Percentiles rank a stretch among this genome's conserved stretches.
These are phyloP conservation scores for Pseudogymnoascus sp. DNA, from an alignment of 2,329 filamentous ascomycete species.

Conservation along the genomic window DNA sequence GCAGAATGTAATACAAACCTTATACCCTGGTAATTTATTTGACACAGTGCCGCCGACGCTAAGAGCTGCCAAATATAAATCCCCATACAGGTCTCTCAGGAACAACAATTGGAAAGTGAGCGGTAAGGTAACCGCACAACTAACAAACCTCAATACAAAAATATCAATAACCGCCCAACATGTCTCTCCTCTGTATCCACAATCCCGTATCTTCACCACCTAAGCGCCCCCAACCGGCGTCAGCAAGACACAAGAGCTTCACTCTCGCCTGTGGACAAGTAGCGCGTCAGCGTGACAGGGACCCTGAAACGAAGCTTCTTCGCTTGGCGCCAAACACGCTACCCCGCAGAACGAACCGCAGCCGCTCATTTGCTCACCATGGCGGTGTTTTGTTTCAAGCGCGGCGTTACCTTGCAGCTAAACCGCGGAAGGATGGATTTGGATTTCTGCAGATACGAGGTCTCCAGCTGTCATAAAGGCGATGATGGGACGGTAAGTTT, in stretches of 20 bases:
- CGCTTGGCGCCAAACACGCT: slow-evolving; percentile 4
- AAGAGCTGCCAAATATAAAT: slow-evolving; percentile 2
- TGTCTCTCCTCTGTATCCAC: slow-evolving; percentile 1
- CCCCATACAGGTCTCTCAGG: not conserved
- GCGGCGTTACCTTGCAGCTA: slow-evolving; percentile 2
- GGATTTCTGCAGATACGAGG: slow-evolving; percentile 4
- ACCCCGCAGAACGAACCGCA: not conserved
- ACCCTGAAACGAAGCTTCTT: not conserved
- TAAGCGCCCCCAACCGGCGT: not conserved
- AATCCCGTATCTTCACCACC: not conserved
- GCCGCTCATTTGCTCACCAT: not conserved
- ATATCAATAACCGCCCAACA: not conserved
- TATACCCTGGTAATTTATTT: not conserved
- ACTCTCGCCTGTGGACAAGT: not conserved
- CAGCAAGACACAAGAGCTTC: not conserved
- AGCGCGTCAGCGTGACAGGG: not conserved
- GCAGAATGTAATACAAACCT: slow-evolving; percentile 3
- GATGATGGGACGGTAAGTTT: not conserved
- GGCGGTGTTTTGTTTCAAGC: not conserved
- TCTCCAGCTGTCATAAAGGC: not conserved
- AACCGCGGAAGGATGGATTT: not conserved
- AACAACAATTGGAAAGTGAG: not conserved
- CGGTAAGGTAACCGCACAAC: not conserved
- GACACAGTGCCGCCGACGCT: slow-evolving; percentile 6
- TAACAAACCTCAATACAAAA: not conserved